Conservation (phyloP, 2,329 filamentous ascomycete genomes). For the Ceratocystis eucalypticola region DNA sequence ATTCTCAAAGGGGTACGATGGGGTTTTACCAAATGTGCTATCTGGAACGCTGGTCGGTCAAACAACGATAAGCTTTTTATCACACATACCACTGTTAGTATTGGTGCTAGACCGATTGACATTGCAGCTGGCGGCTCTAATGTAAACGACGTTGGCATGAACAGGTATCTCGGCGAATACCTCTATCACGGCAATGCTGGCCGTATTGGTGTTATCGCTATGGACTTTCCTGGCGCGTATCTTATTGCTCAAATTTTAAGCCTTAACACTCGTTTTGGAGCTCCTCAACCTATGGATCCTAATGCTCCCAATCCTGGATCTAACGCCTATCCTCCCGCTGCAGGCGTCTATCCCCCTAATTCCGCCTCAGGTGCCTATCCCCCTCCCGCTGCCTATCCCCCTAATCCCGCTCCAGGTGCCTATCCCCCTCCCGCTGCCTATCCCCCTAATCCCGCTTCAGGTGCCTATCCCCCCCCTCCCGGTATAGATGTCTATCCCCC, state of each 20-base stretch:
- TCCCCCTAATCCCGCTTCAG: too few relatives aligned
- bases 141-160: slow-evolving; percentile 28
- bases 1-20: slow-evolving; percentile 25
- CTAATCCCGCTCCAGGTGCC: too few relatives aligned
- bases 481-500: too few relatives aligned
- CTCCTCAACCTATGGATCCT: too few relatives aligned
- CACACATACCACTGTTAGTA: neutral
- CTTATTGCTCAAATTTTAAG: slow-evolving; percentile 32
- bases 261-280: slow-evolving; percentile 25
- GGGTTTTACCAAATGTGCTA: slow-evolving; percentile 25
- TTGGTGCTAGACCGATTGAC: slow-evolving; percentile 29
- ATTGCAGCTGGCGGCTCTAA: slow-evolving; percentile 32
- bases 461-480: too few relatives aligned
- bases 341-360: too few relatives aligned
- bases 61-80: slow-evolving; percentile 24
- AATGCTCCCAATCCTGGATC: too few relatives aligned
- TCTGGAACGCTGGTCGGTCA: slow-evolving; percentile 24
- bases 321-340: too few relatives aligned
- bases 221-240: slow-evolving; percentile 34
- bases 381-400: too few relatives aligned
- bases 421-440: too few relatives aligned
- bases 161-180: slow-evolving; percentile 35
- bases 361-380: too few relatives aligned
- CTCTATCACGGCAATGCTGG: slow-evolving; percentile 23
- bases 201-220: slow-evolving; percentile 34